Evolutionary conservation across 306 rosid genomes (phyloP).

Genomic region (Fragaria ananassa): DNA sequence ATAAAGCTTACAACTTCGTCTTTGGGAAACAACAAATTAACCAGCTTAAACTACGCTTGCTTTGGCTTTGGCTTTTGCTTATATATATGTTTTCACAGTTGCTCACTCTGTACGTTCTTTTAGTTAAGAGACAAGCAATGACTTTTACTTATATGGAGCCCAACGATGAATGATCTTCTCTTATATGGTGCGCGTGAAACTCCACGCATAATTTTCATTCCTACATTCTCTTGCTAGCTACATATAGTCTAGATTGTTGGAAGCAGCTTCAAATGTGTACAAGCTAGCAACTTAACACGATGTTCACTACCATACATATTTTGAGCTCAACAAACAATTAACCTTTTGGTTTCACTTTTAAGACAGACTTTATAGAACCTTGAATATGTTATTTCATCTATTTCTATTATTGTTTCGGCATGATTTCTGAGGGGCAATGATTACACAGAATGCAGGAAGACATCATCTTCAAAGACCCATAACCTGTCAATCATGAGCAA

Average conservation of each 20-base stretch:
- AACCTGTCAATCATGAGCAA: too few relatives aligned
- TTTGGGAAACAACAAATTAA: constrained; percentile 52
- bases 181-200: not conserved
- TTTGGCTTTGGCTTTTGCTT: constrained; percentile 17
- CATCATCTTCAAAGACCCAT: too few relatives aligned
- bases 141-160: constrained; percentile 38
- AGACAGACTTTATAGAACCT: too few relatives aligned
- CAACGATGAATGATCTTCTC: constrained; percentile 7
- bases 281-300: not conserved
- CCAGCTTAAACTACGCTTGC: constrained; percentile 56
- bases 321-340: not conserved
- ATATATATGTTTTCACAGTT: constrained; percentile 18
- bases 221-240: not conserved
- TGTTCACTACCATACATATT: not conserved
- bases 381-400: too few relatives aligned
- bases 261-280: not conserved
- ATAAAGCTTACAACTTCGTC: constrained; percentile 62
- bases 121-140: constrained; percentile 45
- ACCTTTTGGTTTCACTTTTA: too few relatives aligned
- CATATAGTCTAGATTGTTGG: not conserved
- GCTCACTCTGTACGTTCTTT: constrained; percentile 32
- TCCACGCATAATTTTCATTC: not conserved
- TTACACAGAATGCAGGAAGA: too few relatives aligned
- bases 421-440: too few relatives aligned
- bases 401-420: too few relatives aligned